phyloP scores from a whole-genome alignment of 129 eudicot species.

The Flaveria bidentis region DNA sequence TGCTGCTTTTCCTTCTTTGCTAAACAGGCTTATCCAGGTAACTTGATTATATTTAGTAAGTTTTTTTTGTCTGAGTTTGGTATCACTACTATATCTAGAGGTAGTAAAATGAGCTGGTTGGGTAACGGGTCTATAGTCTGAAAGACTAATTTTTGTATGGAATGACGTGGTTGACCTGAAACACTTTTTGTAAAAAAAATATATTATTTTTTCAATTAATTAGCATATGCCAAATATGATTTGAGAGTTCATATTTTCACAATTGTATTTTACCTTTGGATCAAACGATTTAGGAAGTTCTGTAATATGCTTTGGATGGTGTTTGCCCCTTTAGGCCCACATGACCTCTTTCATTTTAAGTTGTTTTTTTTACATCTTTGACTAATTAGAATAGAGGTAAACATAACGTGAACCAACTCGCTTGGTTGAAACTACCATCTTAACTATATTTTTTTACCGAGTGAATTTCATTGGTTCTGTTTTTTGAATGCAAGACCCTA shows the following conservation, averaged over 20 bases:
- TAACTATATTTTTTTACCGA: neutral
- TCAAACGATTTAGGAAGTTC: neutral
- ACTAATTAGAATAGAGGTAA: neutral
- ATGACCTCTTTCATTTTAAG: neutral
- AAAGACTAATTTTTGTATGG: neutral
- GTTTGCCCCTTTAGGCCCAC: neutral
- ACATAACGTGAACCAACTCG: neutral
- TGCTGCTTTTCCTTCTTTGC: slow-evolving; percentile 73
- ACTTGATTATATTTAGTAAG: neutral
- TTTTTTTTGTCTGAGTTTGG: neutral
- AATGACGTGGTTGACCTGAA: neutral
- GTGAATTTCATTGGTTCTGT: neutral
- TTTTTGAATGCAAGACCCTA: neutral
- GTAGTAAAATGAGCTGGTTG: neutral
- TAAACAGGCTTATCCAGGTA: slow-evolving; percentile 79
- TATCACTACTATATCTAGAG: slow-evolving; percentile 4
- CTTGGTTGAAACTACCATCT: neutral
- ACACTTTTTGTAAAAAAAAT: neutral
- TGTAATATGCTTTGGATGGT: neutral
- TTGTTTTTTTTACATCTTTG: neutral
- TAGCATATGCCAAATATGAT: neutral
- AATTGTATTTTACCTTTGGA: neutral
- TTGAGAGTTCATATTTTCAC: neutral
- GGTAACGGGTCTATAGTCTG: neutral
- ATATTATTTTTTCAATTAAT: neutral